A percentile compares a stretch with the other conserved stretches of the same genome.
Conservation (phyloP, 2,329 filamentous ascomycete species). For the Cercospora sp. region DNA sequence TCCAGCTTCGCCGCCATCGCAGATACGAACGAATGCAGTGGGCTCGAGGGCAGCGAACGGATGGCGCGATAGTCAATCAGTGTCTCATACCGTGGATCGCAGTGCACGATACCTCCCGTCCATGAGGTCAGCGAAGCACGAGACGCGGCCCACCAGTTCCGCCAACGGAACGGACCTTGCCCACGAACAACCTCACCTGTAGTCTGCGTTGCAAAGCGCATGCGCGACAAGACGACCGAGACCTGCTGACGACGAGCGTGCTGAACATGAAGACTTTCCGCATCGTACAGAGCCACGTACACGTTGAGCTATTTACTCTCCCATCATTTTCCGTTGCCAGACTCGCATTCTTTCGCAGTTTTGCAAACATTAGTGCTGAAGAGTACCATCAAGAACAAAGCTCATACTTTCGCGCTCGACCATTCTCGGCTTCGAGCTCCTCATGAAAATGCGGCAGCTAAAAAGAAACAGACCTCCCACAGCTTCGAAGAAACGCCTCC, state of each 20-base stretch:
- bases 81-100: background rate
- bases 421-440: background rate
- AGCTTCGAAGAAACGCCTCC: conserved; percentile 14
- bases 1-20: conserved; percentile 33
- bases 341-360: conserved; percentile 19
- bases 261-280: conserved; percentile 10
- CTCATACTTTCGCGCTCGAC: conserved; percentile 7
- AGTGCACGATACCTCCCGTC: background rate
- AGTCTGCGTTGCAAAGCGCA: background rate
- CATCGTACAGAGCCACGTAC: conserved; percentile 16
- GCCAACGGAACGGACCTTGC: background rate
- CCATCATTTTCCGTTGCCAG: conserved; percentile 24
- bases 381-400: conserved; percentile 7
- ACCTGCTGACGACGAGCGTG: background rate
- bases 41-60: background rate
- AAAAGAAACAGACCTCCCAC: conserved; percentile 18
- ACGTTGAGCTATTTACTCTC: conserved; percentile 15
- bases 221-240: background rate
- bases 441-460: conserved; percentile 6
- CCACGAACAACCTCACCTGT: background rate
- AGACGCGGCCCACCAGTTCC: background rate
- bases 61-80: background rate
- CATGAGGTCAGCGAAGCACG: conserved; percentile 1
- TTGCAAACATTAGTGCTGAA: conserved; percentile 11
- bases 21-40: background rate